Evolutionary conservation across 176 grass and related monocot genomes (phyloP).

Genomic region (Thalia dealbata): DNA sequence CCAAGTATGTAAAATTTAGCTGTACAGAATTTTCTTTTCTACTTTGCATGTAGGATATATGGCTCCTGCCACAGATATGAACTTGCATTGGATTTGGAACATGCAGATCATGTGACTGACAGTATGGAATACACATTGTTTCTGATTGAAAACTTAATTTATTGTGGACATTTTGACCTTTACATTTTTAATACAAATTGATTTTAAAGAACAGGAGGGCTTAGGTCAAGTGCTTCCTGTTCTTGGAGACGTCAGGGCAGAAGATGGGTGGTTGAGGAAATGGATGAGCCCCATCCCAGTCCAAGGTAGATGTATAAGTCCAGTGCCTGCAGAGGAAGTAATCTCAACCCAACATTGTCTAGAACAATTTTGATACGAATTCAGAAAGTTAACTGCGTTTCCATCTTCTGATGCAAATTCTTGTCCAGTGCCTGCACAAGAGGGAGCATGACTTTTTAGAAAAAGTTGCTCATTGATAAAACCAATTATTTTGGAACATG

Average conservation of each 20-base stretch:
- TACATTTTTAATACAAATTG: background rate
- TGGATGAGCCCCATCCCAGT: background rate
- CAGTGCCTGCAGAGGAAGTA: background rate
- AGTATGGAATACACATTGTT: background rate
- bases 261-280: background rate
- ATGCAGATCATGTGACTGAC: background rate
- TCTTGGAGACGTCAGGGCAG: background rate
- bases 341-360: background rate
- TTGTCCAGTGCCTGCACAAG: too few species aligned
- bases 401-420: too few species aligned
- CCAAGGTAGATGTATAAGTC: background rate
- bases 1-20: background rate
- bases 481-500: background rate
- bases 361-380: background rate
- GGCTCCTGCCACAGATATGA: background rate
- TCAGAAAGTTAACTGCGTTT: background rate
- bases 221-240: background rate
- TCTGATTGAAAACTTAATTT: background rate
- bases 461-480: background rate
- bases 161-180: background rate
- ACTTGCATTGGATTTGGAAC: background rate
- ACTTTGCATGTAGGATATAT: background rate
- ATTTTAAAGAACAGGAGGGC: background rate
- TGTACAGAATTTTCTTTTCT: background rate
- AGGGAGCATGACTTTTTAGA: background rate